Evolutionary conservation across 1,284 basidiomycete genomes (phyloP), one percentile per base, ranked within the genome.

Genomic region (Ustanciosporium gigantosporum): DNA sequence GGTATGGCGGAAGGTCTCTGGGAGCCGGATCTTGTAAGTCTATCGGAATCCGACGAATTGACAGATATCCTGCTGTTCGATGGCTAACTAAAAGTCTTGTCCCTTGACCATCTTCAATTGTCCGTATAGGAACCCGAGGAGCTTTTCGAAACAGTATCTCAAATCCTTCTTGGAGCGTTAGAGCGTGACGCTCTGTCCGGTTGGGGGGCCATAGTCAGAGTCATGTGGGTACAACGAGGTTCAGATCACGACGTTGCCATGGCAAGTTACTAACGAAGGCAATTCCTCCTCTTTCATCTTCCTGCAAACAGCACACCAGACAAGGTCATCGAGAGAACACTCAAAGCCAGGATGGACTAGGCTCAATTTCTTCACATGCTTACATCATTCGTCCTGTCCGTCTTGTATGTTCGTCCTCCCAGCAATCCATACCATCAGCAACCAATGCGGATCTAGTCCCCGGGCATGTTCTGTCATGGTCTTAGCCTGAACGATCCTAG

Each of bases 1-100:
- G 95, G 95, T 87, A 87, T 95, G 68, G 95, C 95, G 31, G 95
- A 99, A 80, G 91, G 92, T 5, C 83, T 99, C 31, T 99, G 95
- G 95, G 94, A 99, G 80, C 91, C 93, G 5, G 90, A 93, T 79
- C 82, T 99, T 78, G 82, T 82, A 59, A 62, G 80, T 79, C 4
- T n/a, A n/a, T n/a, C n/a, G n/a, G n/a, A n/a, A n/a, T n/a, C n/a
- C 13, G 8, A 8, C n/a, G n/a, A n/a, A n/a, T n/a, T n/a, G n/a
- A n/a, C n/a, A n/a, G n/a, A n/a, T n/a, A n/a, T n/a, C n/a, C n/a
- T n/a, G n/a, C n/a, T n/a, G n/a, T n/a, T n/a, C n/a, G n/a, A n/a
- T n/a, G 15, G 19, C 21, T 27, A 21, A 27, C 17, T 29, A n/a
- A n/a, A n/a, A n/a, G n/a, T n/a, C n/a, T n/a, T 29, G 11, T 29